Base-by-base conservation (phyloP, 441 rosid genomes). In the Brassica hybrid region DNA sequence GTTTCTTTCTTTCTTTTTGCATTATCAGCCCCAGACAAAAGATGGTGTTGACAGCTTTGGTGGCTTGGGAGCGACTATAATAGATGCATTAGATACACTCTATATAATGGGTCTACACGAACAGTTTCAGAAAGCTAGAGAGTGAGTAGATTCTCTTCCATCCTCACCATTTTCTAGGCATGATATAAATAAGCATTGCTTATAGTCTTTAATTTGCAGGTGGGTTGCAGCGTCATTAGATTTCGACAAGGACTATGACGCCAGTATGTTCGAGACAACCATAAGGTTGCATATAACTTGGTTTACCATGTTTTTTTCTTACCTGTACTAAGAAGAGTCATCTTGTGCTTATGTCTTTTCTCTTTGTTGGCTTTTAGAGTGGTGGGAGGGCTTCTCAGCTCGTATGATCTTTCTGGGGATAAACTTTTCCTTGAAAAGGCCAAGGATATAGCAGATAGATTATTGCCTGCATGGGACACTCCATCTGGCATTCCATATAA, bases 241-340 rank as follows among this genome's bases (percentile, higher is more conserved):
- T 83, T 93, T 94, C 74, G 85, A 94, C 90, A 96, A 93, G 89
- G 87, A 90, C 78, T 91, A 94, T 69, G 90, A 84, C n/a, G 99
- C 98, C 71, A 96, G 98, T 74, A 97, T 96, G 79, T 96, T 94
- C 34, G 98, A 94, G 90, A 96, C 99, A 87, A 96, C 98, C 89
- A 96, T 96, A 90, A 96, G 99, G 99, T 96, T 88, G n/a, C n/a
- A n/a, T n/a, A n/a, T n/a, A n/a, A n/a, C 80, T 90, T 45, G 91
- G 96, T 92, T 92, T 91, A 91, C 83, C 17, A 27, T 79, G 71
- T 68, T 67, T 30, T 70, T 27, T 58, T 71, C 57, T 34, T 76
- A 52, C 67, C 25, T 72, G 74, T 76, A 60, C 59, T 76, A 57
- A 71, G 66, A 67, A 36, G 21, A 71, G 75, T 69, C 34, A 70